phyloP scores from a whole-genome alignment of 345 rosid genomes.

The Lagerstroemia speciosa region DNA sequence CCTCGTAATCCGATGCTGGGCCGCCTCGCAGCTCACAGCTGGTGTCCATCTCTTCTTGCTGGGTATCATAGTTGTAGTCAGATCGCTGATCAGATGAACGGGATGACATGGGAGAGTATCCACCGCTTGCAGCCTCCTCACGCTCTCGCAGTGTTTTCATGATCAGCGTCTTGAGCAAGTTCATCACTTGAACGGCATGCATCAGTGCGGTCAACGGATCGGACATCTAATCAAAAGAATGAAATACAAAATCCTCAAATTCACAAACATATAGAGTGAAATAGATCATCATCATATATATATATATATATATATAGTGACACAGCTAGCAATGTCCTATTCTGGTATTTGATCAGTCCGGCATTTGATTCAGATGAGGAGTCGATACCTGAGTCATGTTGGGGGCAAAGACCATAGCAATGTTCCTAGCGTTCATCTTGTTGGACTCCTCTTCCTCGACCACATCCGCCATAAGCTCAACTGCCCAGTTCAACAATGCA shows the following conservation, averaged over 20 bases:
- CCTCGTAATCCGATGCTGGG: conserved; percentile 40
- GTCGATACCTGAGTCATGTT: conserved; percentile 82
- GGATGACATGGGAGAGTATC: conserved; percentile 58
- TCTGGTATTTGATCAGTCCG: background rate
- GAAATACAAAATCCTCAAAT: background rate
- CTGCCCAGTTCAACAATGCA: conserved; percentile 85
- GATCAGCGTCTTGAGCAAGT: conserved; percentile 81
- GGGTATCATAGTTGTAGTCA: conserved; percentile 57
- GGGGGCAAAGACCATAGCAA: conserved; percentile 93
- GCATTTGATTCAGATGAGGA: background rate
- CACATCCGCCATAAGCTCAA: conserved; percentile 92
- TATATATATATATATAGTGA: no score
- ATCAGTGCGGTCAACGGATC: conserved; percentile 90
- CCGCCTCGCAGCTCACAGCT: conserved; percentile 59
- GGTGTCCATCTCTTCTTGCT: conserved; percentile 62
- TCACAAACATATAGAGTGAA: background rate
- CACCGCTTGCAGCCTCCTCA: conserved; percentile 53
- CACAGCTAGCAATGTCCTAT: background rate
- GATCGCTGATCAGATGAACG: conserved; percentile 48
- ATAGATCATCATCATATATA: no score
- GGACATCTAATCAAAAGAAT: conserved; percentile 49
- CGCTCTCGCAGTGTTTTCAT: conserved; percentile 52
- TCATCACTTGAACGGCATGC: conserved; percentile 99
- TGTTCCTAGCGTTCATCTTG: conserved; percentile 92
- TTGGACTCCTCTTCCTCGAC: conserved; percentile 84